Evolutionary conservation across 2,329 filamentous ascomycete species (phyloP).

Genomic region (Penicillium sp.): DNA sequence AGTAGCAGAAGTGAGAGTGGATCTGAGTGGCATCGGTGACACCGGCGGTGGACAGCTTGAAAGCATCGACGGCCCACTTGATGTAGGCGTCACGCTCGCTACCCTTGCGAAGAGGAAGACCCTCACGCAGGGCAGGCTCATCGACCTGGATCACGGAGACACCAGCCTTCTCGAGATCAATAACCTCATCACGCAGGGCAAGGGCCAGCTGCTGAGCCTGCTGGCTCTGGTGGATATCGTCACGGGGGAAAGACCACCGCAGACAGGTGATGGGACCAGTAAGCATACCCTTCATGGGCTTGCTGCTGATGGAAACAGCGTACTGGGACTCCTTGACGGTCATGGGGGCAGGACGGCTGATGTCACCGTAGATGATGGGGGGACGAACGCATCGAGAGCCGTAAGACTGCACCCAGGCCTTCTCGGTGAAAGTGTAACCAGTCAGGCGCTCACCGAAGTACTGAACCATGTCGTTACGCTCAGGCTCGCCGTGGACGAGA

Average conservation of each 20-base stretch:
- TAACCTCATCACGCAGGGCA: constrained; percentile 95
- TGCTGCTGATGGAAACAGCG: constrained; percentile 90
- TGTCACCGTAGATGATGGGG: constrained; percentile 97
- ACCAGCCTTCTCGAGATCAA: constrained; percentile 95
- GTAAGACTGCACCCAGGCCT: constrained; percentile 95
- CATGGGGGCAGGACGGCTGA: constrained; percentile 95
- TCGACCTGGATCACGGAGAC: constrained; percentile 99
- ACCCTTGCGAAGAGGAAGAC: constrained; percentile 91
- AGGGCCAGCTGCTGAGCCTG: constrained; percentile 98
- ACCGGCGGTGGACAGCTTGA: constrained; percentile 91
- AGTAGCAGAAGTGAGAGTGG: constrained; percentile 99
- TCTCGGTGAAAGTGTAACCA: constrained; percentile 96
- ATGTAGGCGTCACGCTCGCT: constrained; percentile 97
- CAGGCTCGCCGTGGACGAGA: constrained; percentile 96
- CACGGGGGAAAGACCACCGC: constrained; percentile 99
- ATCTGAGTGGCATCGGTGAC: constrained; percentile 97
- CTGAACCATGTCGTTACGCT: constrained; percentile 99
- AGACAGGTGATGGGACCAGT: constrained; percentile 98
- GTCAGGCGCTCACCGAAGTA: constrained; percentile 98
- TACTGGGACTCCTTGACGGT: constrained; percentile 99
- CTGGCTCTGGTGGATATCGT: constrained; percentile 97
- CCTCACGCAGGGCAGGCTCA: constrained; percentile 97
- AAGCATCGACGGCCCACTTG: constrained; percentile 94
- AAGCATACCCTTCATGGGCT: constrained; percentile 99
- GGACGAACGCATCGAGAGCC: constrained; percentile 97